Base-by-base conservation (phyloP, 139 green algal genomes). In the Chlorella sp. region DNA sequence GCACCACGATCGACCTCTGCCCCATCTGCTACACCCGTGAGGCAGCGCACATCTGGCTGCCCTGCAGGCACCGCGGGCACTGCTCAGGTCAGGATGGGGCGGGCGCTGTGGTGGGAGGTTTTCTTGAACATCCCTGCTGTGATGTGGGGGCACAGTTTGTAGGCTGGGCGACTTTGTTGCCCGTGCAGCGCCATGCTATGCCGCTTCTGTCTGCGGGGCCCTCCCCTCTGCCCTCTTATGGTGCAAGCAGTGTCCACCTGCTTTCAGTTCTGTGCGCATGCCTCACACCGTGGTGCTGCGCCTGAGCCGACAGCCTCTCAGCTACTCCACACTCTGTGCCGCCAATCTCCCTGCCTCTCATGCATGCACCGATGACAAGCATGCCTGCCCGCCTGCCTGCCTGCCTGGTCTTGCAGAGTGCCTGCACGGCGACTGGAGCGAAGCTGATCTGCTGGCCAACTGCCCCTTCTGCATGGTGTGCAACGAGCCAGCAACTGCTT, bases 1-100 rank as follows among this genome's bases (percentile, higher is more conserved):
- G 30, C 76, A 53, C 36, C 76, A 2, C 0, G 26, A n/a, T n/a
- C 15, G 83, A 66, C 83, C 64, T 88, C 36, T 88, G 83, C 64
- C 83, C 83, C 26, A 32, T 24, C 37, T 88, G 83, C 53, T 30
- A 53, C 48, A 30, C 32, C 24, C 24, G 66, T 0, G 61, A 88
- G 83, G 39, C 37, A 5, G 26, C 28, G 16, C 83, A 88, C 64
- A 9, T 79, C 22, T 88, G 83, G 83, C 26, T 80, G 64, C 83
- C 83, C 37, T 88, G 83, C 64, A 64, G 83, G 5, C 83, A 88
- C 83, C 36, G 32, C 0, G 83, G 83, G 24, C 83, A 88, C 83
- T 88, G 83, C 83, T 28, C 81, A 42, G 81, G 81, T 86, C 30
- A 39, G 71, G 71, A n/a, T 3, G 7, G 48, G 48, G 48, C 9